A percentile compares a stretch with the other conserved stretches of the same genome.
Conservation (phyloP, 805 yeast genomes). For the Saccharomycopsis amapae region DNA sequence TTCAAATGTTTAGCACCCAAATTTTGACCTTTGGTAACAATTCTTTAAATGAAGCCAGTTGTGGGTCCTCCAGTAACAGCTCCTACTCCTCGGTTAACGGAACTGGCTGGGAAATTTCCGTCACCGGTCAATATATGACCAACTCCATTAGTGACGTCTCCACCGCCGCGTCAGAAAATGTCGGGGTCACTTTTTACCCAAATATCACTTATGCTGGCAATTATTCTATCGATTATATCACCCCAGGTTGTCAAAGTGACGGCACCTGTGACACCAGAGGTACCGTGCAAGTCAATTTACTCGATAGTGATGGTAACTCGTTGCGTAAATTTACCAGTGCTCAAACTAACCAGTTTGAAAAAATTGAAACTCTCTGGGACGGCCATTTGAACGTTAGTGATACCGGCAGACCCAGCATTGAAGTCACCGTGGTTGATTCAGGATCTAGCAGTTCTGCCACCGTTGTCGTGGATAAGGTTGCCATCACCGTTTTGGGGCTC, state of each 20-base stretch:
- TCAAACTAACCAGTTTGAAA: slow-evolving; percentile 74
- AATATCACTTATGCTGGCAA: slow-evolving; percentile 66
- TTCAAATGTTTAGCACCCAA: slow-evolving; percentile 55
- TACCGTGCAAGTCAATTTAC: slow-evolving; percentile 66
- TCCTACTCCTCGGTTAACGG: slow-evolving; percentile 27
- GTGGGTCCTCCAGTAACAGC: slow-evolving; percentile 30
- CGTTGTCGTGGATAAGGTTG: slow-evolving; percentile 67
- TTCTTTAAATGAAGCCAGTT: slow-evolving; percentile 58
- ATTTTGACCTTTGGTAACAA: slow-evolving; percentile 68
- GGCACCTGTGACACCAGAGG: slow-evolving; percentile 66
- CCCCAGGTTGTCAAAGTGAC: slow-evolving; percentile 81
- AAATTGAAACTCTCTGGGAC: slow-evolving; percentile 68
- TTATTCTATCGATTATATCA: slow-evolving; percentile 63
- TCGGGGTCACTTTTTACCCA: slow-evolving; percentile 52
- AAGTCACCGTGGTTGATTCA: slow-evolving; percentile 32
- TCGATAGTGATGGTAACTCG: slow-evolving; percentile 33
- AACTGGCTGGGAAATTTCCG: slow-evolving; percentile 28
- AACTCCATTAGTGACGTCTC: slow-evolving; percentile 27
- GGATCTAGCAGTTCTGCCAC: slow-evolving; percentile 31
- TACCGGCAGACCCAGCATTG: slow-evolving; percentile 35
- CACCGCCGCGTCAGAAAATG: slow-evolving; percentile 26
- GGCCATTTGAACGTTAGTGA: slow-evolving; percentile 56
- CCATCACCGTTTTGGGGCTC: slow-evolving; percentile 41
- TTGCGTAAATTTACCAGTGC: slow-evolving; percentile 40
- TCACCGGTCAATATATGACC: slow-evolving; percentile 32